Evolutionary conservation across 1,284 basidiomycete species (phyloP).

Genomic region (Naganishia cerealis): DNA sequence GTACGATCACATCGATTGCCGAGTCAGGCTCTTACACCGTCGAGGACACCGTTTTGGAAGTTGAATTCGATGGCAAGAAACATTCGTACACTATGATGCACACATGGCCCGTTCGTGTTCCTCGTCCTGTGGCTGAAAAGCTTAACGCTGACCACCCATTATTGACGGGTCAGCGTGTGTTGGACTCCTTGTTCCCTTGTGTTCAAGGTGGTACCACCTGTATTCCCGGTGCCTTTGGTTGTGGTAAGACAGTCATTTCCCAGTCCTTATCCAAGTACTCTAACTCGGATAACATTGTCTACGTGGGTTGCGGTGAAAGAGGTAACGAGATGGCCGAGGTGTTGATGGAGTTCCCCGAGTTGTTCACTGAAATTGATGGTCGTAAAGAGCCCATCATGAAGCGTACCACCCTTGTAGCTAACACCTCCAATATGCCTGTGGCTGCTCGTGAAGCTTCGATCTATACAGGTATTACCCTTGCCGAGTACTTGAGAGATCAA

Average conservation of each 20-base stretch:
- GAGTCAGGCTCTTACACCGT: conserved; percentile 94
- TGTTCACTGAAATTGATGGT: too few relatives aligned
- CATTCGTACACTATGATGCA: conserved; percentile 96
- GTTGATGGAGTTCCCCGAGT: conserved; percentile 91
- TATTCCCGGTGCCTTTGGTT: conserved; percentile 98
- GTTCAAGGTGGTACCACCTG: conserved; percentile 99
- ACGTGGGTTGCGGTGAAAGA: conserved; percentile 94
- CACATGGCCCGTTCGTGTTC: conserved; percentile 97
- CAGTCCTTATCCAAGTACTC: conserved; percentile 97
- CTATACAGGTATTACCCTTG: conserved; percentile 98
- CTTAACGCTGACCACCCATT: conserved; percentile 89
- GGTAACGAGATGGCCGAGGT: conserved; percentile 99
- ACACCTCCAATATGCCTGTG: conserved; percentile 99
- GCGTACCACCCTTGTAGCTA: conserved; percentile 96
- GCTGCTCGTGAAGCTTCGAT: conserved; percentile 99
- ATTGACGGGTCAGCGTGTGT: conserved; percentile 92
- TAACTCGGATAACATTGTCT: conserved; percentile 99
- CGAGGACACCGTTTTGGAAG: conserved; percentile 93
- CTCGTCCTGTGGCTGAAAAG: conserved; percentile 91
- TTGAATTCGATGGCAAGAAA: conserved; percentile 94
- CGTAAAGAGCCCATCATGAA: conserved; percentile 99
- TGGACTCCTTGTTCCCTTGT: conserved; percentile 97
- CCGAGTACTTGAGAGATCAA: conserved; percentile 99
- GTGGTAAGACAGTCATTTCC: conserved; percentile 95
- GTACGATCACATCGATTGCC: conserved; percentile 89